Evolutionary conservation across 2,329 filamentous ascomycete genomes (phyloP).

Genomic region (Penicillium freii): DNA sequence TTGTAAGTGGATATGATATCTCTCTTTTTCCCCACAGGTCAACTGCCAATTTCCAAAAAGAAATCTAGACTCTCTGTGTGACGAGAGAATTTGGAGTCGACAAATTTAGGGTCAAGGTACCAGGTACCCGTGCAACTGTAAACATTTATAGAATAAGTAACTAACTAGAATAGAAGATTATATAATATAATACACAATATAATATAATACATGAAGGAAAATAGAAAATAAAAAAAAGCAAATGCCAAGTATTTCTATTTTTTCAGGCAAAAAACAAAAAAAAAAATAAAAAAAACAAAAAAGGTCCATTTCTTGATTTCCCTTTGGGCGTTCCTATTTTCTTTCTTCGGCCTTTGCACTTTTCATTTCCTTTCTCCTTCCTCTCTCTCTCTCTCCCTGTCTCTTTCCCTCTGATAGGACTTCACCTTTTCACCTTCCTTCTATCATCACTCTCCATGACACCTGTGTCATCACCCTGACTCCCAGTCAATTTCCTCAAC

Average conservation of each 20-base stretch:
- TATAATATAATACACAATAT: background rate
- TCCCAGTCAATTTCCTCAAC: background rate
- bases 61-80: constrained; percentile 8
- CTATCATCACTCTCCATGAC: background rate
- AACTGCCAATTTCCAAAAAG: constrained; percentile 10
- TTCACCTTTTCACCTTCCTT: constrained; percentile 5
- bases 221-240: background rate
- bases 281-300: constrained; percentile 7
- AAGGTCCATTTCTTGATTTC: background rate
- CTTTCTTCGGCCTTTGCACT: background rate
- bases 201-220: background rate
- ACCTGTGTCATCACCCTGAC: background rate
- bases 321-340: background rate
- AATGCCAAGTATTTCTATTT: constrained; percentile 15
- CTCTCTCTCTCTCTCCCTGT: constrained; percentile 11
- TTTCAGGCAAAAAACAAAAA: constrained; percentile 1
- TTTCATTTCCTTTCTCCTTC: constrained; percentile 11
- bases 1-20: constrained; percentile 1
- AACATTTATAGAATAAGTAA: background rate
- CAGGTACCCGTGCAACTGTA: constrained; percentile 20
- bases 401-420: constrained; percentile 7
- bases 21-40: constrained; percentile 2
- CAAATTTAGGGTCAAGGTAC: constrained; percentile 13
- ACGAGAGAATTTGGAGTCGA: background rate
- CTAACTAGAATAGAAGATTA: background rate